These are phyloP conservation scores for Apiospora rasikravindrae DNA, from an alignment of 2,329 filamentous ascomycete species.

Conservation along the genomic window DNA sequence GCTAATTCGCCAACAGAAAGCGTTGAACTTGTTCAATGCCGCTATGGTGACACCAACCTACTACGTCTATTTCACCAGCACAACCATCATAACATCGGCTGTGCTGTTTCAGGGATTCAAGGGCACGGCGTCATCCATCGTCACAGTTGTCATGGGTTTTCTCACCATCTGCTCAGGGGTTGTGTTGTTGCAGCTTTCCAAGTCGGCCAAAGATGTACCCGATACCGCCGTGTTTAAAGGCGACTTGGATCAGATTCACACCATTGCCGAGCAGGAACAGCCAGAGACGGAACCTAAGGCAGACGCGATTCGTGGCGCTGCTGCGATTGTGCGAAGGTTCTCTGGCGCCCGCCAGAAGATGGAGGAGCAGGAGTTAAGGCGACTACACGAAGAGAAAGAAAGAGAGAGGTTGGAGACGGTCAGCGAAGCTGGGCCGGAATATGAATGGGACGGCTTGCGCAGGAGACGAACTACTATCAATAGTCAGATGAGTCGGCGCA, in stretches of 20 bases:
- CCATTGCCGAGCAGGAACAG: slow-evolving; percentile 92
- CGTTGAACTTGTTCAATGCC: slow-evolving; percentile 94
- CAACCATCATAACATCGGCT: slow-evolving; percentile 92
- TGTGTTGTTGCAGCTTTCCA: slow-evolving; percentile 91
- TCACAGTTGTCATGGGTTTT: slow-evolving; percentile 92
- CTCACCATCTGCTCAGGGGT: slow-evolving; percentile 93
- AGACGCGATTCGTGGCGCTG: slow-evolving; percentile 90
- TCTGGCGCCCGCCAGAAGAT: slow-evolving; percentile 77
- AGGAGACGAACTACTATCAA: slow-evolving; percentile 66
- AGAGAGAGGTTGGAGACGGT: slow-evolving; percentile 75
- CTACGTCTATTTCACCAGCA: slow-evolving; percentile 97
- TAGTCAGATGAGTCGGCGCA: slow-evolving; percentile 45
- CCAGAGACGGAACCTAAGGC: slow-evolving; percentile 96
- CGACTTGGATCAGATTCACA: slow-evolving; percentile 92
- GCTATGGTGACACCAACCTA: slow-evolving; percentile 97
- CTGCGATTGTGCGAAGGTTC: slow-evolving; percentile 83
- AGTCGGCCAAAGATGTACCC: slow-evolving; percentile 96
- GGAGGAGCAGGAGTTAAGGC: slow-evolving; percentile 79
- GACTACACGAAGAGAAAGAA: slow-evolving; percentile 79
- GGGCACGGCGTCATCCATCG: slow-evolving; percentile 78
- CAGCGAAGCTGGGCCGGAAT: slow-evolving; percentile 71
- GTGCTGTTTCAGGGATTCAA: slow-evolving; percentile 95
- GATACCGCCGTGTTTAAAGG: slow-evolving; percentile 91
- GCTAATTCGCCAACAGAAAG: slow-evolving; percentile 73
- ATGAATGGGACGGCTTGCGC: slow-evolving; percentile 92